These are phyloP conservation scores for Capronia epimyces DNA, from an alignment of 2,329 filamentous ascomycete genomes.

Conservation along the genomic window DNA sequence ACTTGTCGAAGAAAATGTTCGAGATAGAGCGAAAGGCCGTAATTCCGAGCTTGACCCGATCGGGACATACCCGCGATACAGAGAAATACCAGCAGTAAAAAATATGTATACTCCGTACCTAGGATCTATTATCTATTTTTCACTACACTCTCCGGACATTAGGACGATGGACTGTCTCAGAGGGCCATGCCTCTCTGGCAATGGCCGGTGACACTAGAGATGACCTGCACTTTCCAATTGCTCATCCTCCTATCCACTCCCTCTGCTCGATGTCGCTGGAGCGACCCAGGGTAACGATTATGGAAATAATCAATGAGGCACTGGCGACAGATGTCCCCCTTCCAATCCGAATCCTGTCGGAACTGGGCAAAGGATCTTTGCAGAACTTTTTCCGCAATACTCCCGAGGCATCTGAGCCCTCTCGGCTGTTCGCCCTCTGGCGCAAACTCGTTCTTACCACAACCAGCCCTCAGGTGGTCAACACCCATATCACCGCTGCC, in stretches of 20 bases:
- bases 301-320: slow-evolving; percentile 30
- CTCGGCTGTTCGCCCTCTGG: slow-evolving; percentile 34
- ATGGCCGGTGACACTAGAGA: neutral
- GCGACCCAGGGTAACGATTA: neutral
- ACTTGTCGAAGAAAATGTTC: slow-evolving; percentile 11
- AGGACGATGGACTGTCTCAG: neutral
- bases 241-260: neutral
- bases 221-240: neutral
- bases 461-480: slow-evolving; percentile 35
- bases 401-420: slow-evolving; percentile 4
- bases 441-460: slow-evolving; percentile 40
- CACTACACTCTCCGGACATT: neutral
- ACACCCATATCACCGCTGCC: slow-evolving; percentile 38
- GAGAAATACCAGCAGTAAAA: neutral
- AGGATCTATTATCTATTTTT: too few relatives aligned
- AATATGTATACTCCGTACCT: too few relatives aligned
- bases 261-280: neutral
- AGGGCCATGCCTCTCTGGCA: neutral
- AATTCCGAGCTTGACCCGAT: neutral
- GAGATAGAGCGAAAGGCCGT: neutral
- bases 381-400: slow-evolving; percentile 4
- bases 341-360: slow-evolving; percentile 14
- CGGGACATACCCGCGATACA: neutral
- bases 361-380: slow-evolving; percentile 18
- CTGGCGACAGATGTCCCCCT: slow-evolving; percentile 16